Base-by-base conservation (phyloP, 768 basidiomycete genomes). In the Leccinum obscurum region DNA sequence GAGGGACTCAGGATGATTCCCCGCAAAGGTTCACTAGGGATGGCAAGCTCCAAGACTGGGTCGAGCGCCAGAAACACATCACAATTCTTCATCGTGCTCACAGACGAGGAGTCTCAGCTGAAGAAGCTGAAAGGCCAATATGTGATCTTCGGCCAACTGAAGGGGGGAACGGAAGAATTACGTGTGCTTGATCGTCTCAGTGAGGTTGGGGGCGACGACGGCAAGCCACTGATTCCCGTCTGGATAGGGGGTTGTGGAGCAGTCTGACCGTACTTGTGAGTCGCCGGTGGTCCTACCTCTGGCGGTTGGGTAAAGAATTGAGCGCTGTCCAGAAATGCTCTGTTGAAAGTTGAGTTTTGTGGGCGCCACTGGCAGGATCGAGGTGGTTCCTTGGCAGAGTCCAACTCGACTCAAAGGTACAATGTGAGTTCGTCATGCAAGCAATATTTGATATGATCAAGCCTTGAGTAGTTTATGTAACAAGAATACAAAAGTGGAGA, bases 81-180 rank as follows among this genome's bases (percentile, higher is more conserved):
- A 3, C 78, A 83, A 67, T 83, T 82, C 68, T 84, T 84, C 58
- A 66, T 83, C 59, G 77, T 81, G 20, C 76, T 83, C 37, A 74
- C 80, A 2, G 71, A 76, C 52, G 76, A 80, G 35, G 74, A 79
- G 24, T 62, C 65, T 30, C 73, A 71, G 58, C 72, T 81, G 48
- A 72, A 75, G 49, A 85, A 81, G 68, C 64, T 84, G 52, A 76
- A 75, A n/a, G 81, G 81, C 44, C 82, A 80, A 64, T 81, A 82
- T 60, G 79, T 79, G 55, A 75, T 76, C 5, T 83, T 81, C 62
- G 81, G 77, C 6, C 66, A 74, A 55, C 62, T 80, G 32, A 70
- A 67, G 6, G 75, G 73, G 60, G 66, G 77, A 49, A 55, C n/a
- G 24, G 69, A 69, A 3, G 76, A 71, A 9, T 66, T 66, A 56